Evolutionary conservation across 2,329 filamentous ascomycete genomes (phyloP).

Genomic region (Monosporascus sp.): DNA sequence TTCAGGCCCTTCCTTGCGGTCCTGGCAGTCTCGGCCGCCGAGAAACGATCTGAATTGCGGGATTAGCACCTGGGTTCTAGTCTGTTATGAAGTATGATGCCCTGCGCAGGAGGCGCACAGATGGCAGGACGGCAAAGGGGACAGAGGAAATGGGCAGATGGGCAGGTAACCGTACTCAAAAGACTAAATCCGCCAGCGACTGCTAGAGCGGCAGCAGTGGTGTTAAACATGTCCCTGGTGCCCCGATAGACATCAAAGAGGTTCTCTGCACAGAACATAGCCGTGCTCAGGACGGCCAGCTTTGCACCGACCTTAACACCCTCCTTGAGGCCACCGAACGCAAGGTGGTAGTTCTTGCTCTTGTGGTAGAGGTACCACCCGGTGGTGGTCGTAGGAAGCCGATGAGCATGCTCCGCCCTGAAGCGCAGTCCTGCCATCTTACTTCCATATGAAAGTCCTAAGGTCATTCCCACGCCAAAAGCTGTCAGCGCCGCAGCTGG

Average conservation of each 20-base stretch:
- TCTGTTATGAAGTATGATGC: neutral
- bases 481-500: constrained; percentile 59
- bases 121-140: neutral
- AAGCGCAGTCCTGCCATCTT: constrained; percentile 75
- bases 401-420: constrained; percentile 93
- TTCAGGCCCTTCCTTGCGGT: constrained; percentile 77
- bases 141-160: too few relatives aligned
- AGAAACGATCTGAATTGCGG: constrained; percentile 62
- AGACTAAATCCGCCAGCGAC: constrained; percentile 84
- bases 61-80: neutral
- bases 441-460: constrained; percentile 70
- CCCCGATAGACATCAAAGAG: constrained; percentile 71
- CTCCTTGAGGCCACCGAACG: constrained; percentile 72
- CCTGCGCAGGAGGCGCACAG: neutral
- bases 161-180: constrained; percentile 54
- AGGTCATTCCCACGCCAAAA: constrained; percentile 61
- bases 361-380: constrained; percentile 99
- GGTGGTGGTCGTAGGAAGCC: constrained; percentile 73
- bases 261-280: constrained; percentile 80
- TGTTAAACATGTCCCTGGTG: constrained; percentile 72
- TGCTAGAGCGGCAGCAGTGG: constrained; percentile 74
- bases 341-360: constrained; percentile 87
- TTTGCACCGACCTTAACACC: constrained; percentile 69
- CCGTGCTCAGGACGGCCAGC: constrained; percentile 66
- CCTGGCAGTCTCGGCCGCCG: constrained; percentile 67